Conservation (phyloP, 2,329 filamentous ascomycete genomes). For the Calonectria pseudoturangicola region DNA sequence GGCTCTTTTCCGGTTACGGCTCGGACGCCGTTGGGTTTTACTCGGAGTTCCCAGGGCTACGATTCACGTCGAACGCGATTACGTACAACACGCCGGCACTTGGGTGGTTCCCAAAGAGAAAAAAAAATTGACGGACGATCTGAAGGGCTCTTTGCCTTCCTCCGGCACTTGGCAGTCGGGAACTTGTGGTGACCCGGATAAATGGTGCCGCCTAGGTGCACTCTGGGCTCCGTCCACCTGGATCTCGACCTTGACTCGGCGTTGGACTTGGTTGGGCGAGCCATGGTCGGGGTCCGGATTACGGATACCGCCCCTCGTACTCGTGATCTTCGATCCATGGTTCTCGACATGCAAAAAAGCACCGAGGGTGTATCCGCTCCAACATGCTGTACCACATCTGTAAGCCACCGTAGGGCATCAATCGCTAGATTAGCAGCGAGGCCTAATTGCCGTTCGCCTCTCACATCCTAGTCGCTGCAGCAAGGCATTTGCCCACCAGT, state of each 20-base stretch:
- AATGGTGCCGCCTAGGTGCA: constrained; percentile 5
- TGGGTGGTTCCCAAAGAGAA: constrained; percentile 5
- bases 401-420: constrained; percentile 44
- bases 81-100: constrained; percentile 47
- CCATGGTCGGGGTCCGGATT: constrained; percentile 2
- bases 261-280: not conserved
- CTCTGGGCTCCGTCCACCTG: constrained; percentile 18
- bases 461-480: constrained; percentile 40
- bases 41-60: constrained; percentile 22
- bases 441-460: constrained; percentile 43
- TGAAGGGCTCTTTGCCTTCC: constrained; percentile 32
- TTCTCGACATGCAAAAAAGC: constrained; percentile 33
- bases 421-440: constrained; percentile 41
- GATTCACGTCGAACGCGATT: constrained; percentile 40
- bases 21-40: constrained; percentile 28
- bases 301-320: constrained; percentile 26
- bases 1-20: constrained; percentile 30
- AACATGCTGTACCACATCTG: constrained; percentile 26
- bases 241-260: constrained; percentile 6
- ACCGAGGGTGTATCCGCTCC: constrained; percentile 22
- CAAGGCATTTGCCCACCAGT: constrained; percentile 44
- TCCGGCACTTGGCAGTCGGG: constrained; percentile 40
- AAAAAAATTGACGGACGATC: constrained; percentile 28
- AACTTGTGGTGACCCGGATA: constrained; percentile 25
- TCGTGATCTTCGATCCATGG: constrained; percentile 36